A percentile compares a stretch with the other conserved stretches of the same genome.
These are phyloP conservation scores for Rhizopogon salebrosus DNA, from an alignment of 768 basidiomycete species.

Conservation along the genomic window DNA sequence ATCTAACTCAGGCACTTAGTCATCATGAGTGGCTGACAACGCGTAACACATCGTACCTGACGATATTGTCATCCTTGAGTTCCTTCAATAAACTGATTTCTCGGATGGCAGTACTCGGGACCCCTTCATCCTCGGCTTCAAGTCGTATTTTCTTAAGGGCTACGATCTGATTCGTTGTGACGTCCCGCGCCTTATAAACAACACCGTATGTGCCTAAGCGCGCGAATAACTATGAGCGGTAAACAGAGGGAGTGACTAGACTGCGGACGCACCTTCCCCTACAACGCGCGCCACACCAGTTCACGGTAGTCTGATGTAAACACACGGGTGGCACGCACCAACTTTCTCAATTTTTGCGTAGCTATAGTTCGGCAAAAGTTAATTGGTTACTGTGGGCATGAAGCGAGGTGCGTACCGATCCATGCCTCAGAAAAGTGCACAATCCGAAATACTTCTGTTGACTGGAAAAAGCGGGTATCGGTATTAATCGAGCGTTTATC, in stretches of 20 bases:
- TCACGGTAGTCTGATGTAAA: constrained; percentile 9
- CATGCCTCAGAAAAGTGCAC: constrained; percentile 15
- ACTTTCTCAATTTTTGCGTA: constrained; percentile 98
- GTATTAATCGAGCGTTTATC: neutral
- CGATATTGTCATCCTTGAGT: constrained; percentile 93
- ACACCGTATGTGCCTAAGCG: constrained; percentile 91
- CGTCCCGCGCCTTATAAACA: constrained; percentile 93
- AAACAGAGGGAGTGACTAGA: constrained; percentile 4
- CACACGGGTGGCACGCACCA: constrained; percentile 55
- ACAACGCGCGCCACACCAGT: constrained; percentile 13
- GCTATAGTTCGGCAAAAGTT: constrained; percentile 40
- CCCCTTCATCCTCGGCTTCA: constrained; percentile 98
- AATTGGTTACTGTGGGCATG: constrained; percentile 13
- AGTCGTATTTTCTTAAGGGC: constrained; percentile 98
- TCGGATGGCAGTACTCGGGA: constrained; percentile 95
- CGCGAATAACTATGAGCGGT: neutral
- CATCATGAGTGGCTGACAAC: constrained; percentile 7
- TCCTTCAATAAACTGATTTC: constrained; percentile 98
- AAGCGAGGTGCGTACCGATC: constrained; percentile 25
- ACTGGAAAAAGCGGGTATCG: constrained; percentile 1
- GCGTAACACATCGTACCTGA: constrained; percentile 51
- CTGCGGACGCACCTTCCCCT: constrained; percentile 38
- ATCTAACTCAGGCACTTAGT: constrained; percentile 38
- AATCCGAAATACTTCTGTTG: neutral
- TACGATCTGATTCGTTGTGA: constrained; percentile 74